A percentile compares a stretch with the other conserved stretches of the same genome.
phyloP scores from a whole-genome alignment of 345 rosid genomes.

The Arabidopsis suecica region DNA sequence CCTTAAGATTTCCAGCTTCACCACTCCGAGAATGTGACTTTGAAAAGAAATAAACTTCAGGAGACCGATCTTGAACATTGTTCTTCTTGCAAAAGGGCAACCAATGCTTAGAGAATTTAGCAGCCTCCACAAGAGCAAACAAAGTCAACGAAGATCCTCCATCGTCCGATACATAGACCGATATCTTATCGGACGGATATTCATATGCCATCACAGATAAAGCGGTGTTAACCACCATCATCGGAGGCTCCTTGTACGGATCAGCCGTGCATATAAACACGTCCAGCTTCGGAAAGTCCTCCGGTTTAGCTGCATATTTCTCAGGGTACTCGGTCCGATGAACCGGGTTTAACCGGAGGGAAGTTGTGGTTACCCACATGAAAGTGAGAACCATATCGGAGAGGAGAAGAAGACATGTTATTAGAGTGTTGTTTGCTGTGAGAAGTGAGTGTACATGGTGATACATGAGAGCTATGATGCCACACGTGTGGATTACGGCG shows the following conservation, averaged over 20 bases:
- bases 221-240: conserved; percentile 69
- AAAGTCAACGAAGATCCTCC: conserved; percentile 77
- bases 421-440: conserved; percentile 29
- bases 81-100: conserved; percentile 65
- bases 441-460: conserved; percentile 52
- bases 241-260: conserved; percentile 87
- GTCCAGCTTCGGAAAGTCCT: conserved; percentile 61
- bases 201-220: conserved; percentile 79
- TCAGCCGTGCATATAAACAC: conserved; percentile 88
- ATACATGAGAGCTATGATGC: conserved; percentile 56
- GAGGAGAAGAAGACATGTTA: conserved; percentile 45
- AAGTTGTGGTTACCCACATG: conserved; percentile 59
- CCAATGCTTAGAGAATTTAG: conserved; percentile 72
- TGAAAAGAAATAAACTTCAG: conserved; percentile 60
- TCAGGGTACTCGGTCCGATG: conserved; percentile 55
- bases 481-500: conserved; percentile 55
- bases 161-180: conserved; percentile 86
- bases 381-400: conserved; percentile 68
- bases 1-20: conserved; percentile 60
- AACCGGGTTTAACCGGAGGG: conserved; percentile 53
- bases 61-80: conserved; percentile 54
- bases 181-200: conserved; percentile 72
- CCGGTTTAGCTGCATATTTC: conserved; percentile 46
- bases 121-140: conserved; percentile 77
- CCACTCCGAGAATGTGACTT: conserved; percentile 21